Percentiles rank a stretch among this genome's conserved stretches.
These are phyloP conservation scores for Daedaleopsis sinensis DNA, from an alignment of 768 basidiomycete species.

Conservation along the genomic window DNA sequence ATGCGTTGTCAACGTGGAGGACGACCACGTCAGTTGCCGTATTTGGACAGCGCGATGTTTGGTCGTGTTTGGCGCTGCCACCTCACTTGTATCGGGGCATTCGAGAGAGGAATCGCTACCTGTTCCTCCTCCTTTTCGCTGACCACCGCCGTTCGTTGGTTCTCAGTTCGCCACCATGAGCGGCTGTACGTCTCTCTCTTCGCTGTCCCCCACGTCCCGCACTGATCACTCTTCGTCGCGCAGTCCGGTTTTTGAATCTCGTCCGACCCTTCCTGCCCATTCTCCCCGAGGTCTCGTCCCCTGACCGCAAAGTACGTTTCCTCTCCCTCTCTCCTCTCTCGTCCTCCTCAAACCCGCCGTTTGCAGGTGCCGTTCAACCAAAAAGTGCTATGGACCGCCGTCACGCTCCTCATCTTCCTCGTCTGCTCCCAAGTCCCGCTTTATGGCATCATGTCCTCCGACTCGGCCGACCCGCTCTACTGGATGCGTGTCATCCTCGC, in stretches of 20 bases:
- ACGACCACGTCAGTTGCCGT: background rate
- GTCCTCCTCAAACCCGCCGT: constrained; percentile 6
- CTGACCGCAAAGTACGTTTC: constrained; percentile 85
- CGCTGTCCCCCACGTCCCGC: background rate
- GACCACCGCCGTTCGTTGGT: constrained; percentile 29
- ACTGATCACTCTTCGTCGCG: background rate
- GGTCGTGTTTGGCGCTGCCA: constrained; percentile 6
- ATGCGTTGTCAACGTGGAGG: background rate
- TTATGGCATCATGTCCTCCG: constrained; percentile 99
- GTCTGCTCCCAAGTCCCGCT: constrained; percentile 99
- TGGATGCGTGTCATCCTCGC: constrained; percentile 99
- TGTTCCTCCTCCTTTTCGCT: constrained; percentile 6
- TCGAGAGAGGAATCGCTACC: background rate
- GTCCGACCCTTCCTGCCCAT: constrained; percentile 97
- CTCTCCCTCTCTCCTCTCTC: background rate
- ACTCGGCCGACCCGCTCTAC: constrained; percentile 98
- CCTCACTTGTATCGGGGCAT: background rate
- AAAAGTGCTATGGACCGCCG: constrained; percentile 98
- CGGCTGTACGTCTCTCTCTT: constrained; percentile 60
- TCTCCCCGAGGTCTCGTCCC: constrained; percentile 96
- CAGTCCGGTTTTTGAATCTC: constrained; percentile 97
- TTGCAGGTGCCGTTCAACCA: constrained; percentile 94
- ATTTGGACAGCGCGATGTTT: background rate
- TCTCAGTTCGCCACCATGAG: constrained; percentile 57
- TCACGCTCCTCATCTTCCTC: constrained; percentile 98